A percentile compares a stretch with the other conserved stretches of the same genome.
Conservation (phyloP, 2,329 filamentous ascomycete species). For the Colletotrichum abscissum region DNA sequence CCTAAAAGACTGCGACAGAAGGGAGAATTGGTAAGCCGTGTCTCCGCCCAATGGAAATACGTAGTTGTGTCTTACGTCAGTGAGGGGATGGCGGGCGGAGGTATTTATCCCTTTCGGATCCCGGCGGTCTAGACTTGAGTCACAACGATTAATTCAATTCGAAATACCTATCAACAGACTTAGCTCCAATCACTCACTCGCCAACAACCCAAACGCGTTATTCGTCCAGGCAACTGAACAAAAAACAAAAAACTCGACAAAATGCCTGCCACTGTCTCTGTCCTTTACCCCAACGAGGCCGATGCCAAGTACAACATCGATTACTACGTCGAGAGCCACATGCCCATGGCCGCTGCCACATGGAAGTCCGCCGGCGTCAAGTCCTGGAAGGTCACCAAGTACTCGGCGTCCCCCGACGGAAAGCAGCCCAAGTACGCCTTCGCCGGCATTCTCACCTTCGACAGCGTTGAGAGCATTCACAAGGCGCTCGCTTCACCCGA, state of each 20-base stretch:
- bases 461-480: conserved; percentile 16
- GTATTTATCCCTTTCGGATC: conserved; percentile 10
- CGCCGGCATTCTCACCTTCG: conserved; percentile 17
- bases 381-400: conserved; percentile 28
- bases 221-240: not conserved
- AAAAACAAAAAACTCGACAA: not conserved
- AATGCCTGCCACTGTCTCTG: conserved; percentile 28
- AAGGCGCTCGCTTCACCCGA: conserved; percentile 23
- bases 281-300: conserved; percentile 39
- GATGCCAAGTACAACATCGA: conserved; percentile 36
- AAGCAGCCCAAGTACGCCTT: conserved; percentile 26
- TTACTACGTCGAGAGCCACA: conserved; percentile 34
- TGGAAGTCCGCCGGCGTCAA: conserved; percentile 22
- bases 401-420: conserved; percentile 16
- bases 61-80: conserved; percentile 14
- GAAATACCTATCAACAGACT: not conserved
- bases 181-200: not conserved
- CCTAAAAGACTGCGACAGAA: not conserved
- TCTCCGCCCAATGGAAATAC: not conserved
- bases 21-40: conserved; percentile 23
- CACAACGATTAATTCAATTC: not conserved
- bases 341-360: conserved; percentile 19
- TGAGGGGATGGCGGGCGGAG: conserved; percentile 8
- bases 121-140: not conserved
- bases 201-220: not conserved